These are phyloP conservation scores for Nitzschia sp. DNA, from an alignment of 108 stramenopile species.

Conservation along the genomic window DNA sequence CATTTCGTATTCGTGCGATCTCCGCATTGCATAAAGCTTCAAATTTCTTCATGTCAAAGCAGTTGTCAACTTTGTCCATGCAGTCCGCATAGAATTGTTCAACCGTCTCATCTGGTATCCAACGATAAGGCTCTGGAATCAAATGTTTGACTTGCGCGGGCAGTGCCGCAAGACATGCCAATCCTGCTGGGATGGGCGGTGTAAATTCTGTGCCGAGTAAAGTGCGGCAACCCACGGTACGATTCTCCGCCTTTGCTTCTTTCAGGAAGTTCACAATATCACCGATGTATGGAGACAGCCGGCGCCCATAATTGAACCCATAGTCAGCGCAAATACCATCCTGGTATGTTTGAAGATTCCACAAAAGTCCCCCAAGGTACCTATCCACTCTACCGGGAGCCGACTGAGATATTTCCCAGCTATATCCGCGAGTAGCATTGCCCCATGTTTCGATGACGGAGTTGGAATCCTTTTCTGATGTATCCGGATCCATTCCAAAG, in stretches of 20 bases:
- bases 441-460: constrained; percentile 3
- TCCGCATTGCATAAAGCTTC: constrained; percentile 44
- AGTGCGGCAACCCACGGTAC: constrained; percentile 23
- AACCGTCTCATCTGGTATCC: constrained; percentile 49
- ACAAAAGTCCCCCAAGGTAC: constrained; percentile 82
- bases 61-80: constrained; percentile 54
- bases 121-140: constrained; percentile 70
- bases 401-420: constrained; percentile 35
- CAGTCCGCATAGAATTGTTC: constrained; percentile 69
- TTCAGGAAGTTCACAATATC: constrained; percentile 46
- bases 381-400: constrained; percentile 50
- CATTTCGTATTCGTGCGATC: constrained; percentile 14
- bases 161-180: constrained; percentile 77
- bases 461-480: constrained; percentile 13
- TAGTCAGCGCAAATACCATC: constrained; percentile 76
- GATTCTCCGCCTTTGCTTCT: constrained; percentile 24
- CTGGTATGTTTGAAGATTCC: constrained; percentile 86
- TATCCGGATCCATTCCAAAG: constrained; percentile 20
- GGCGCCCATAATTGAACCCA: constrained; percentile 74
- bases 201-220: constrained; percentile 29
- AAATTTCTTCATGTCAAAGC: constrained; percentile 64
- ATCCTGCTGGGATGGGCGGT: constrained; percentile 60
- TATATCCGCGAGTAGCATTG: constrained; percentile 22
- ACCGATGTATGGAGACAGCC: constrained; percentile 54
- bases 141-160: constrained; percentile 67